Evolutionary conservation across 208 protist species (phyloP).

Genomic region (Acanthamoeba healyi): DNA sequence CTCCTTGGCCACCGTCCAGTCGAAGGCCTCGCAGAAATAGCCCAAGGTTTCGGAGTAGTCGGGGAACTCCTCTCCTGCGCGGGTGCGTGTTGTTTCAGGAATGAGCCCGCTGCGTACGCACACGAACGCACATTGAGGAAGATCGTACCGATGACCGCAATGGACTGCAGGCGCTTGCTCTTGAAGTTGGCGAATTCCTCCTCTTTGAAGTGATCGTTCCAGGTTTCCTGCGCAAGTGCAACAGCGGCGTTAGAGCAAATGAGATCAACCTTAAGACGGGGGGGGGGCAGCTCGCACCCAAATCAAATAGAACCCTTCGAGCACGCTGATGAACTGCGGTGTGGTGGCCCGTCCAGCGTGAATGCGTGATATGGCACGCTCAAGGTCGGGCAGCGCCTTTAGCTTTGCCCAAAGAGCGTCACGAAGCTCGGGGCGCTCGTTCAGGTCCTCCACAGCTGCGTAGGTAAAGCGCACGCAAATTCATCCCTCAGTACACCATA

Average conservation of each 20-base stretch:
- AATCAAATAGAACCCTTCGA: slow-evolving; percentile 74
- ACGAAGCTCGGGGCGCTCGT: slow-evolving; percentile 16
- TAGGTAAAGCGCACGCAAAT: not conserved
- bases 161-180: slow-evolving; percentile 26
- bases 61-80: slow-evolving; percentile 19
- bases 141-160: not conserved
- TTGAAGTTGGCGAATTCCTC: slow-evolving; percentile 22
- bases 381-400: slow-evolving; percentile 61
- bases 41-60: slow-evolving; percentile 28
- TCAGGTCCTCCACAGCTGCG: slow-evolving; percentile 72
- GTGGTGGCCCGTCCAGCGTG: slow-evolving; percentile 70
- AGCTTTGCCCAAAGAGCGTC: not conserved
- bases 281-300: slow-evolving; percentile 14
- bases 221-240: slow-evolving; percentile 9
- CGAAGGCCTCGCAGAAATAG: slow-evolving; percentile 58
- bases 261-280: too few relatives aligned
- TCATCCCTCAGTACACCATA: too few relatives aligned
- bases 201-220: slow-evolving; percentile 43
- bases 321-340: slow-evolving; percentile 60
- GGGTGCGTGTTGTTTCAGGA: too few relatives aligned
- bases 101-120: not conserved
- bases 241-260: not conserved
- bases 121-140: not conserved
- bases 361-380: slow-evolving; percentile 79
- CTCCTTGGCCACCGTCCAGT: slow-evolving; percentile 58